A percentile compares a stretch with the other conserved stretches of the same genome.
Evolutionary conservation across 306 rosid genomes (phyloP).

Genomic region (Quercus dentata): DNA sequence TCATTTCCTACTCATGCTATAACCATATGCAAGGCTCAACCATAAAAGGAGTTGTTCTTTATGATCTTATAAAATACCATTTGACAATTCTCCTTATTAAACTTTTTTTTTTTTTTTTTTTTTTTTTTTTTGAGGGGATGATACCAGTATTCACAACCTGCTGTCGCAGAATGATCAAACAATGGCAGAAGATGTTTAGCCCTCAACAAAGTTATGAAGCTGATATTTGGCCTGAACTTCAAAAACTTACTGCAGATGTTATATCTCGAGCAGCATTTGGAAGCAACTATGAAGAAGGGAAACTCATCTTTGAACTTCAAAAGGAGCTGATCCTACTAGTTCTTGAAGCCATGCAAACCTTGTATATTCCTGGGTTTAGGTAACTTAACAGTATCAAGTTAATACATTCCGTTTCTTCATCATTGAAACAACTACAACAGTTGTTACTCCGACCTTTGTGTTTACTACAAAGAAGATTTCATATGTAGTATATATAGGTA

Average conservation of each 20-base stretch:
- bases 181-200: conserved; percentile 29
- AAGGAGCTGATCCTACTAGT: conserved; percentile 34
- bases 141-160: too few relatives aligned
- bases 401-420: not conserved
- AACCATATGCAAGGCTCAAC: not conserved
- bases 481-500: not conserved
- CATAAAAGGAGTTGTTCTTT: not conserved
- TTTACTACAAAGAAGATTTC: not conserved
- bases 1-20: not conserved
- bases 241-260: conserved; percentile 37
- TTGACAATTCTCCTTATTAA: not conserved
- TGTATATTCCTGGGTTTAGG: conserved; percentile 52
- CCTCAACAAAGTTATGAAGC: conserved; percentile 30
- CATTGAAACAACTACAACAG: not conserved
- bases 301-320: conserved; percentile 42
- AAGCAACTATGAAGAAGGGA: conserved; percentile 45
- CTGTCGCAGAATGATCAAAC: conserved; percentile 35
- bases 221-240: conserved; percentile 48
- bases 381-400: not conserved
- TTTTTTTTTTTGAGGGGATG: not conserved
- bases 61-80: not conserved
- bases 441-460: not conserved
- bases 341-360: conserved; percentile 49
- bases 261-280: conserved; percentile 48
- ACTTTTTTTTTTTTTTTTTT: not conserved